Conservation (phyloP, 73 alveolate species). For the Blepharisma stoltei region DNA sequence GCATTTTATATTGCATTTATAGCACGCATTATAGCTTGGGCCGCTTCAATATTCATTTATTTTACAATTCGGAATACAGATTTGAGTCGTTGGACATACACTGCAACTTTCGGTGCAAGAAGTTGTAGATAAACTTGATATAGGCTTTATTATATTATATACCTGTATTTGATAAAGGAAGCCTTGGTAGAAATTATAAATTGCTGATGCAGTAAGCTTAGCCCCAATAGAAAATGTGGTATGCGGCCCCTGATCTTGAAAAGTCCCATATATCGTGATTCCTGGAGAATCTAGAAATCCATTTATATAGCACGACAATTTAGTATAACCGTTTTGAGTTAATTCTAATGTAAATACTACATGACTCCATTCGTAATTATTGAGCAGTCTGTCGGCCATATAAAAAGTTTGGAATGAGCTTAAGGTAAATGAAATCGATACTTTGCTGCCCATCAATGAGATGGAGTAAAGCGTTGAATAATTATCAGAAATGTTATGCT, state of each 20-base stretch:
- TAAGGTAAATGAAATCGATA: no score
- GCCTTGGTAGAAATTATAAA: neutral
- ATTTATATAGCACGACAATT: neutral
- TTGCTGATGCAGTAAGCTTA: neutral
- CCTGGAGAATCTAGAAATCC: neutral
- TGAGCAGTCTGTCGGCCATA: no score
- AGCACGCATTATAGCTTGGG: neutral
- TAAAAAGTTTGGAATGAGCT: no score
- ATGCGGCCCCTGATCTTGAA: no score
- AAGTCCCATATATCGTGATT: no score
- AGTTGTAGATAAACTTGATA: neutral
- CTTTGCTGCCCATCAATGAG: no score
- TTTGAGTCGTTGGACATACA: conserved; percentile 1
- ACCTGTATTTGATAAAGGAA: neutral
- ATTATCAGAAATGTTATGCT: no score
- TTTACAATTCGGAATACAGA: neutral
- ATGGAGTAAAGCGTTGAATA: no score
- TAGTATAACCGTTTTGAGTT: neutral
- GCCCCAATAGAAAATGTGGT: neutral
- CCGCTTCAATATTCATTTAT: neutral
- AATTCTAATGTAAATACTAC: neutral
- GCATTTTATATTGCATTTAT: neutral
- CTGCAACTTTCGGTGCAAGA: neutral
- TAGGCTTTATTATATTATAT: neutral
- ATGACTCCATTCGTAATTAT: neutral